Percentiles rank a stretch among this genome's conserved stretches.
phyloP scores from a whole-genome alignment of 441 rosid genomes.

The Manihot esculenta region DNA sequence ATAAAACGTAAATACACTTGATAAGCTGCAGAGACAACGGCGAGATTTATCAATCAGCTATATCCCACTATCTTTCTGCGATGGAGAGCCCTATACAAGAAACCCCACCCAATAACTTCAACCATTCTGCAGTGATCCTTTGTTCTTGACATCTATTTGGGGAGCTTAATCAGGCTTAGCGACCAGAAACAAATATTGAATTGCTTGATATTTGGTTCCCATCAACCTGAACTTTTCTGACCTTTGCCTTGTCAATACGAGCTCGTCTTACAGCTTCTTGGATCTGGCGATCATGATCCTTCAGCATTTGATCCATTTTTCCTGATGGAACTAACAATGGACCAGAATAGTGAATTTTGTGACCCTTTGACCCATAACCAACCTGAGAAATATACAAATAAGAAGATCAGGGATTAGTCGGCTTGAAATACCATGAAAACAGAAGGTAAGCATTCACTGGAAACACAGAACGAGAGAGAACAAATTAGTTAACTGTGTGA shows the following conservation, averaged over 20 bases:
- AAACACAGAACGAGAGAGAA: background rate
- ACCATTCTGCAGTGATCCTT: slow-evolving; percentile 23
- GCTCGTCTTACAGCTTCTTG: slow-evolving; percentile 94
- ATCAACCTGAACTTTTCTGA: slow-evolving; percentile 59
- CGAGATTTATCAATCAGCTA: slow-evolving; percentile 26
- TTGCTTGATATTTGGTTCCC: slow-evolving; percentile 55
- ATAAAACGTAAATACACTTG: slow-evolving; percentile 29
- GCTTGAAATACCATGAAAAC: background rate
- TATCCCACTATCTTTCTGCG: slow-evolving; percentile 30
- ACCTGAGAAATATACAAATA: slow-evolving; percentile 40
- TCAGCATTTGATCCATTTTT: slow-evolving; percentile 84
- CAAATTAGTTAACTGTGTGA: background rate
- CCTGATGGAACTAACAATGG: slow-evolving; percentile 79
- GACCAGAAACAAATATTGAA: slow-evolving; percentile 71
- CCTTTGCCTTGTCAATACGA: slow-evolving; percentile 77
- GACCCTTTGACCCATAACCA: slow-evolving; percentile 92
- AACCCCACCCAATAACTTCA: slow-evolving; percentile 21
- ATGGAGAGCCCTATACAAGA: slow-evolving; percentile 46
- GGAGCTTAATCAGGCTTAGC: slow-evolving; percentile 35
- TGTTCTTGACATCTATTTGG: slow-evolving; percentile 15
- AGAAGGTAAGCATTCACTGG: background rate
- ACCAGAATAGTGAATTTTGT: slow-evolving; percentile 86
- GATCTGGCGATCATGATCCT: slow-evolving; percentile 92
- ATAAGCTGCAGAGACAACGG: slow-evolving; percentile 19
- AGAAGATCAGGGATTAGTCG: slow-evolving; percentile 7